These are phyloP conservation scores for Acacia acuminata DNA, from an alignment of 306 rosid species.

Conservation along the genomic window DNA sequence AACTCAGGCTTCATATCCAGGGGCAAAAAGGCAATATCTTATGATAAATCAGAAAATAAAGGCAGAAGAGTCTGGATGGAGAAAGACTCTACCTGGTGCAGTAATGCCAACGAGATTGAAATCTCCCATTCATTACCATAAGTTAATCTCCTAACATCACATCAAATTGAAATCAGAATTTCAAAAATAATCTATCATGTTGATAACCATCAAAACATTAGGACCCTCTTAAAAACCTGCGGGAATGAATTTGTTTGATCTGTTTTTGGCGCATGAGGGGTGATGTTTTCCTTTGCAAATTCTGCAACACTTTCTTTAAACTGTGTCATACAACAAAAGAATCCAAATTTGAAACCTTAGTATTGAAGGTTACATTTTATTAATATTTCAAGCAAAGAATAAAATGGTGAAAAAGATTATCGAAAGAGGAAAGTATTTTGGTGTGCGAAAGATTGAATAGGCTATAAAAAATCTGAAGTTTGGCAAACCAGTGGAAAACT, in stretches of 20 bases:
- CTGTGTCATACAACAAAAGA: conserved; percentile 42
- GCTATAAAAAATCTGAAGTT: not conserved
- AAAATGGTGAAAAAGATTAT: not conserved
- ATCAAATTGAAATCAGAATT: conserved; percentile 28
- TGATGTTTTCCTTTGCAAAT: conserved; percentile 76
- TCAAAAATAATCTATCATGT: not conserved
- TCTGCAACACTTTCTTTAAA: conserved; percentile 89
- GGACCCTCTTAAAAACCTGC: too few relatives aligned
- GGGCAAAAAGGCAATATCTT: not conserved
- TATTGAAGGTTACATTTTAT: not conserved
- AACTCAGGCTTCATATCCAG: not conserved
- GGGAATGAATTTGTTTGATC: conserved; percentile 73
- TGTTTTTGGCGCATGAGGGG: conserved; percentile 81
- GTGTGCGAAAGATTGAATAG: not conserved
- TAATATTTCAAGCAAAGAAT: not conserved
- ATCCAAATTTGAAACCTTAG: not conserved
- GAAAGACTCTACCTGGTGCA: conserved; percentile 67
- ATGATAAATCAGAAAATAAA: not conserved
- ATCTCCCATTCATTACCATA: conserved; percentile 93
- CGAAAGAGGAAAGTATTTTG: not conserved
- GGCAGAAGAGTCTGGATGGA: not conserved
- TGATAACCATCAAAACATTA: not conserved
- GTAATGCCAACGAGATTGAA: conserved; percentile 93
- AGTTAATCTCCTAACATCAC: conserved; percentile 71
- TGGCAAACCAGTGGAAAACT: not conserved